Evolutionary conservation across 306 rosid genomes (phyloP), one percentile per base, ranked within the genome.

Genomic region (Lathyrus tuberosus): DNA sequence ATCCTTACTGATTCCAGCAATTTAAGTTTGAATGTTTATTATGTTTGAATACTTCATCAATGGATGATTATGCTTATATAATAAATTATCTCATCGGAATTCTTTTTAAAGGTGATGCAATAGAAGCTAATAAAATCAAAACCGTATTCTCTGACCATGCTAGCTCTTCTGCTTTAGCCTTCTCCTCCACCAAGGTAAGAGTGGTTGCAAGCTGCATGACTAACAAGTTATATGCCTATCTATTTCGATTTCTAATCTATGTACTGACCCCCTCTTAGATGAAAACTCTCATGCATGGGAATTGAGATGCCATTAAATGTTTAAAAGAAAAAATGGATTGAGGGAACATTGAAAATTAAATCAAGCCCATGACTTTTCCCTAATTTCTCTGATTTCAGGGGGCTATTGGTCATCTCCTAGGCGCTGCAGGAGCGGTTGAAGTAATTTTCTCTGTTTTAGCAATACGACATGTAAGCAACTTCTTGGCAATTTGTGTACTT

Each of bases 391-490:
- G n/a, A n/a, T n/a, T n/a, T n/a, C n/a, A n/a, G n/a, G n/a, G 98
- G 42, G 98, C 97, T 65, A 44, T 87, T 42, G 97, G 98, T 67
- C 98, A 93, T 86, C 96, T 93, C 47, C 90, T 90, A 15, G 98
- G 97, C 65, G 98, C 97, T 60, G 90, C 98, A 72, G 97, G 96
- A 59, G 98, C 97, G 53, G 96, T 93, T 72, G 98, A 93, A 88
- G 98, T 97, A 61, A 90, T 93, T 57, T 93, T 90, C 81, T 57
- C 98, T 46, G 81, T 93, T 77, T 86, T 90, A 76, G 90, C 97
- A 65, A 75, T 93, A 72, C 72, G 68, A 65, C 81, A 79, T 70
- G 97, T 87, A 74, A 80, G 89, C 63, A 69, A 20, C 33, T 33
- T 49, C 59, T 70, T 42, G 17, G 2, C 14, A 31, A 22, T 28